Conservation (phyloP, 2,329 filamentous ascomycete species). For the Botrytis paeoniae region DNA sequence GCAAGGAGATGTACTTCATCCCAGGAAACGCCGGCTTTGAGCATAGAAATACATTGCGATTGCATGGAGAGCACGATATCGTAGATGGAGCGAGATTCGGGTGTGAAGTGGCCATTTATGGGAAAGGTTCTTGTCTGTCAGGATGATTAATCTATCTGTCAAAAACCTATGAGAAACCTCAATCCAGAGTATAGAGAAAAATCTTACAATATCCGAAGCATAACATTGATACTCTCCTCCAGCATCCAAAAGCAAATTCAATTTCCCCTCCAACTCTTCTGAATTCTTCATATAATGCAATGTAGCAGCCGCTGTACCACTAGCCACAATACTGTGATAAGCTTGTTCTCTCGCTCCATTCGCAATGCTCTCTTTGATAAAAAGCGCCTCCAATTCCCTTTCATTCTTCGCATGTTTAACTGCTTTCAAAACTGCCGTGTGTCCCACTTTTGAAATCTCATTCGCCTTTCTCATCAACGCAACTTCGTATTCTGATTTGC, state of each 20-base stretch:
- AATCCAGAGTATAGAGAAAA: neutral
- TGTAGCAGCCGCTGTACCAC: slow-evolving; percentile 75
- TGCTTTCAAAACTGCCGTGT: slow-evolving; percentile 58
- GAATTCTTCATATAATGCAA: slow-evolving; percentile 86
- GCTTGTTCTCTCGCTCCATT: slow-evolving; percentile 78
- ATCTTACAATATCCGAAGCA: slow-evolving; percentile 60
- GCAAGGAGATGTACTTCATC: slow-evolving; percentile 78
- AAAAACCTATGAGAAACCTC: neutral
- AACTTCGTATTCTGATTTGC: slow-evolving; percentile 74
- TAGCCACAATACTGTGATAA: slow-evolving; percentile 82
- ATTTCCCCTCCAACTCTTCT: slow-evolving; percentile 64
- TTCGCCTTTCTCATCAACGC: slow-evolving; percentile 72
- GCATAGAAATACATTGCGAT: slow-evolving; percentile 66
- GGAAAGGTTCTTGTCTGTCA: slow-evolving; percentile 82
- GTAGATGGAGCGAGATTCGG: slow-evolving; percentile 72
- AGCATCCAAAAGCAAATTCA: slow-evolving; percentile 80
- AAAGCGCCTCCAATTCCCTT: slow-evolving; percentile 76
- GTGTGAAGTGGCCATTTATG: slow-evolving; percentile 66
- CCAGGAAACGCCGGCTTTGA: slow-evolving; percentile 74
- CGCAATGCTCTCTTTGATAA: slow-evolving; percentile 72
- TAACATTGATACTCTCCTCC: slow-evolving; percentile 75
- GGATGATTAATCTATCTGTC: slow-evolving; percentile 1
- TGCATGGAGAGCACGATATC: slow-evolving; percentile 87
- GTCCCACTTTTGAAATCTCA: slow-evolving; percentile 63
- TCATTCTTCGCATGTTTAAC: slow-evolving; percentile 70